Evolutionary conservation across 805 yeast genomes (phyloP).

Genomic region (Brettanomyces bruxellensis): DNA sequence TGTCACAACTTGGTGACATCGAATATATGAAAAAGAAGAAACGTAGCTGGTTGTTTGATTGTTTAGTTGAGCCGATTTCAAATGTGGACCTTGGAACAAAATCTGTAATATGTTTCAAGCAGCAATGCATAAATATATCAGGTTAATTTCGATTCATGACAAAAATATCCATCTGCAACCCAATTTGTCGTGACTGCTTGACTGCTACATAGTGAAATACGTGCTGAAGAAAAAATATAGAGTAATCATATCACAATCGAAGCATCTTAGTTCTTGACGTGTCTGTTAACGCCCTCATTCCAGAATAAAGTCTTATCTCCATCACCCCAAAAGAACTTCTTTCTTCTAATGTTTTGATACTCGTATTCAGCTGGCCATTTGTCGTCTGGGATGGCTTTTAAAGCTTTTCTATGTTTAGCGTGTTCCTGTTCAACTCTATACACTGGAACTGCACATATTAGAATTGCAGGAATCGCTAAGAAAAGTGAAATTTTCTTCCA

Average conservation of each 20-base stretch:
- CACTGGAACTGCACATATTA: constrained; percentile 70
- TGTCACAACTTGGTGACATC: neutral
- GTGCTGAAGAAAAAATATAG: no score
- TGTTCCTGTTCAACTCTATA: constrained; percentile 79
- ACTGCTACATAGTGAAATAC: no score
- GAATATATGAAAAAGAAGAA: constrained; percentile 1
- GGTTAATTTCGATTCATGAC: no score
- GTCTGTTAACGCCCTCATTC: constrained; percentile 90
- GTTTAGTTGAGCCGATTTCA: no score
- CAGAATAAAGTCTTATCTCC: constrained; percentile 97
- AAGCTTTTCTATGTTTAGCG: constrained; percentile 80
- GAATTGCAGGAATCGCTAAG: constrained; percentile 77
- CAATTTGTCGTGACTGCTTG: no score
- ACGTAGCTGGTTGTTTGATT: no score
- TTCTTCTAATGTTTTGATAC: constrained; percentile 82
- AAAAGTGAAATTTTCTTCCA: constrained; percentile 83
- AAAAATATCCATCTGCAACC: no score
- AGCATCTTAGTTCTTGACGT: constrained; percentile 31
- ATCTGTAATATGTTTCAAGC: no score
- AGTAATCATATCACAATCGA: neutral
- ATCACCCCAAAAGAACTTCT: constrained; percentile 96
- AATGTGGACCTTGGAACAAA: no score
- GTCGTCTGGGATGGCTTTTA: constrained; percentile 66
- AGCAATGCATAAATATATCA: no score
- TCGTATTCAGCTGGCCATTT: constrained; percentile 89